Evolutionary conservation across 2,329 filamentous ascomycete species (phyloP).

Genomic region (Fonsecaea pugnacius): DNA sequence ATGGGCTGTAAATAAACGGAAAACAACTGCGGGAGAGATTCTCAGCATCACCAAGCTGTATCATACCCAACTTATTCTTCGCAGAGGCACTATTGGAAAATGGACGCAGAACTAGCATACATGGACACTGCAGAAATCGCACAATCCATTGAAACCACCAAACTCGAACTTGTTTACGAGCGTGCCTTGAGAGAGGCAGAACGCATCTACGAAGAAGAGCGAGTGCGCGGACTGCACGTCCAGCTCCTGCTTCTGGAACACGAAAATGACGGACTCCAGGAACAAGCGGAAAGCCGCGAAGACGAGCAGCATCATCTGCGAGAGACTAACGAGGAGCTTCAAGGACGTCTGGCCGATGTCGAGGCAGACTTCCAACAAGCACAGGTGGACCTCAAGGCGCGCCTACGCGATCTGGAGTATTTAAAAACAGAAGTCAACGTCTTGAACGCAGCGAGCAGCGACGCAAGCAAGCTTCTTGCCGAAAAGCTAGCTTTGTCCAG

Average conservation of each 20-base stretch:
- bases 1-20: background rate
- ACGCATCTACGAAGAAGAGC: constrained; percentile 74
- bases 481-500: constrained; percentile 67
- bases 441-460: constrained; percentile 68
- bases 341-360: constrained; percentile 43
- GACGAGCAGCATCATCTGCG: constrained; percentile 57
- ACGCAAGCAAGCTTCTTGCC: constrained; percentile 70
- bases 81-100: constrained; percentile 13
- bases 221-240: constrained; percentile 70
- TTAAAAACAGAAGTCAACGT: constrained; percentile 70
- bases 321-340: constrained; percentile 54
- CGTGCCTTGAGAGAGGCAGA: constrained; percentile 67
- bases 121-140: constrained; percentile 29
- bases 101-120: constrained; percentile 29
- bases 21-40: background rate
- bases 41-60: background rate
- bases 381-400: constrained; percentile 57
- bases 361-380: constrained; percentile 56
- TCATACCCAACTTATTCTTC: background rate
- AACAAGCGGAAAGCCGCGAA: constrained; percentile 65
- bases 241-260: constrained; percentile 73
- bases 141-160: constrained; percentile 53
- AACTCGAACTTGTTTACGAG: constrained; percentile 72
- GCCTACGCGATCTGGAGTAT: constrained; percentile 60
- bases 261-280: constrained; percentile 71